Conservation (phyloP, 2,329 filamentous ascomycete genomes). For the Acephala macrosclerotiorum region DNA sequence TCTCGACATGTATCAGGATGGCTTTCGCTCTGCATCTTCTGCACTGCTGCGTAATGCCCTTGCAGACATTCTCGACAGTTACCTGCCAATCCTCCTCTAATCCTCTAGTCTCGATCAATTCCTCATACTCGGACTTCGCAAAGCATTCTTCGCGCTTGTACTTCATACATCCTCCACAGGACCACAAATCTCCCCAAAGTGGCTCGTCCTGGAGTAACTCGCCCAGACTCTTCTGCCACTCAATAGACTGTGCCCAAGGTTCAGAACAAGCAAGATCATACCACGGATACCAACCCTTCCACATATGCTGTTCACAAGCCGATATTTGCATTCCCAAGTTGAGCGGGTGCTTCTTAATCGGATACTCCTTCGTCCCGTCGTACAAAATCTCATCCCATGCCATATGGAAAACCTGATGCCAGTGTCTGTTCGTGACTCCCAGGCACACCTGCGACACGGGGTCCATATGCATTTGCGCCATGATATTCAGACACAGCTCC, state of each 20-base stretch:
- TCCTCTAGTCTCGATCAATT: neutral
- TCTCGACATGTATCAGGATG: constrained; percentile 4
- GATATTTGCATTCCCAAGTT: constrained; percentile 14
- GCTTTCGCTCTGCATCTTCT: constrained; percentile 11
- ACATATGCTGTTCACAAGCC: constrained; percentile 5
- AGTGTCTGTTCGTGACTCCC: neutral
- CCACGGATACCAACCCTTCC: constrained; percentile 12
- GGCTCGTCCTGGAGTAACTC: constrained; percentile 17
- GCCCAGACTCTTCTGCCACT: constrained; percentile 14
- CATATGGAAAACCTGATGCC: constrained; percentile 15
- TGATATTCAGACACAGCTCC: constrained; percentile 20
- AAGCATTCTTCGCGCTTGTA: constrained; percentile 16
- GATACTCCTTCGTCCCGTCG: neutral
- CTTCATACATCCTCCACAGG: constrained; percentile 14
- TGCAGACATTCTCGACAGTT: neutral
- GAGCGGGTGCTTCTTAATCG: neutral
- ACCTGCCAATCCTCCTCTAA: neutral
- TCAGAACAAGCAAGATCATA: constrained; percentile 9
- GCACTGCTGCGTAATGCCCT: neutral
- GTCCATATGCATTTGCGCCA: constrained; percentile 15
- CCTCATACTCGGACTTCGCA: constrained; percentile 1
- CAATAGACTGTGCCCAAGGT: neutral
- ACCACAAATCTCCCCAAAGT: constrained; percentile 17
- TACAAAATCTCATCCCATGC: neutral
- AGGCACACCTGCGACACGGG: constrained; percentile 26